These are phyloP conservation scores for Angophora floribunda DNA, from an alignment of 345 rosid species.

Conservation along the genomic window DNA sequence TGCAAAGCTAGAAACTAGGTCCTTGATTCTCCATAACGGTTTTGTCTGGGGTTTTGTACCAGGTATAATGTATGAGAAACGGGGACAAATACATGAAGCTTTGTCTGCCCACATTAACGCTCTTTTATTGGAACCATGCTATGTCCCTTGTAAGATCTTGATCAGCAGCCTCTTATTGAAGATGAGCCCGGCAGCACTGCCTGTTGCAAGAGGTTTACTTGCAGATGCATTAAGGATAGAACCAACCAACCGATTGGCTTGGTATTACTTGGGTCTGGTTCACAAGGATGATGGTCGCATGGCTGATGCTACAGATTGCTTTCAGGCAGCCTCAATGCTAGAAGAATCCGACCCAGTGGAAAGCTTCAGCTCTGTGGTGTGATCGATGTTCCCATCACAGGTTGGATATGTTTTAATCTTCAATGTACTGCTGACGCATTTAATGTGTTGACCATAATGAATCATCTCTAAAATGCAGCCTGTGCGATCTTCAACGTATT, in stretches of 20 bases:
- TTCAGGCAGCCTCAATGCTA: slow-evolving; percentile 94
- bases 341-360: slow-evolving; percentile 90
- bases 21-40: neutral
- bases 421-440: neutral
- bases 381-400: slow-evolving; percentile 4
- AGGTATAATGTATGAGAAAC: slow-evolving; percentile 71
- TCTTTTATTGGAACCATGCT: slow-evolving; percentile 43
- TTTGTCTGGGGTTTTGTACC: slow-evolving; percentile 1
- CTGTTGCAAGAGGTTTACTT: slow-evolving; percentile 80
- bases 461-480: neutral
- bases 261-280: slow-evolving; percentile 80
- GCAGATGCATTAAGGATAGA: slow-evolving; percentile 87
- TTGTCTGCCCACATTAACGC: slow-evolving; percentile 43
- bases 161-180: slow-evolving; percentile 48
- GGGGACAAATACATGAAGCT: slow-evolving; percentile 51
- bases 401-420: neutral
- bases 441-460: neutral
- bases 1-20: neutral
- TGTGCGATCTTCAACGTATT: neutral
- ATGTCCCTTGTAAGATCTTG: slow-evolving; percentile 59
- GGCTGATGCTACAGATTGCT: slow-evolving; percentile 84
- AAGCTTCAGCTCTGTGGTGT: slow-evolving; percentile 61
- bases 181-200: slow-evolving; percentile 42
- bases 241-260: slow-evolving; percentile 79
- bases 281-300: slow-evolving; percentile 74